phyloP scores from a whole-genome alignment of 2,329 filamentous ascomycete genomes.

The Escovopsis sp. region DNA sequence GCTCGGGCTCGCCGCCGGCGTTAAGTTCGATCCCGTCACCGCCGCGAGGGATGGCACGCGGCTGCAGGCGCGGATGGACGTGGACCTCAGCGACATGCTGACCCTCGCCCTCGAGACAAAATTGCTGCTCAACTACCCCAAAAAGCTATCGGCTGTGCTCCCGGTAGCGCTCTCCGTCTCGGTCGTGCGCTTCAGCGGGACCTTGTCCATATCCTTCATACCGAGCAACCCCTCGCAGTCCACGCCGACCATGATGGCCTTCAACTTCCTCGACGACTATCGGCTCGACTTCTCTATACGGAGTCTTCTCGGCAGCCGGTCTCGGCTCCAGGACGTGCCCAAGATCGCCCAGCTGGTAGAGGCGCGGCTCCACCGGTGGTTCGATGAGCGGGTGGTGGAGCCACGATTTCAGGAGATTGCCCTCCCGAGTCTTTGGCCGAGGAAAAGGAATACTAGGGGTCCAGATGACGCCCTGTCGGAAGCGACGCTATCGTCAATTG shows the following conservation, averaged over 20 bases:
- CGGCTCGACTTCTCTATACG: slow-evolving; percentile 68
- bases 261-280: slow-evolving; percentile 87
- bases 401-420: slow-evolving; percentile 78
- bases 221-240: slow-evolving; percentile 54
- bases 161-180: slow-evolving; percentile 86
- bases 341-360: slow-evolving; percentile 80
- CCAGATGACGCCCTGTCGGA: slow-evolving; percentile 43
- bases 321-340: slow-evolving; percentile 67
- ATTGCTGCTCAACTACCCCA: slow-evolving; percentile 85
- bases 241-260: slow-evolving; percentile 77
- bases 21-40: slow-evolving; percentile 34
- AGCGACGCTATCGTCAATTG: slow-evolving; percentile 29
- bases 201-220: slow-evolving; percentile 82
- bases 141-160: slow-evolving; percentile 71
- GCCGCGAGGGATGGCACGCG: slow-evolving; percentile 51
- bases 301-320: slow-evolving; percentile 65
- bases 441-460: slow-evolving; percentile 68
- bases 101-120: slow-evolving; percentile 92
- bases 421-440: slow-evolving; percentile 66
- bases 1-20: slow-evolving; percentile 34
- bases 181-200: slow-evolving; percentile 88
- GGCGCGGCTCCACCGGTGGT: slow-evolving; percentile 67
- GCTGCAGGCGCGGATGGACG: slow-evolving; percentile 89
- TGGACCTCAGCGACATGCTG: slow-evolving; percentile 90
- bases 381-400: slow-evolving; percentile 74